Base-by-base conservation (phyloP, 129 eudicot genomes). In the Flaveria brownii region DNA sequence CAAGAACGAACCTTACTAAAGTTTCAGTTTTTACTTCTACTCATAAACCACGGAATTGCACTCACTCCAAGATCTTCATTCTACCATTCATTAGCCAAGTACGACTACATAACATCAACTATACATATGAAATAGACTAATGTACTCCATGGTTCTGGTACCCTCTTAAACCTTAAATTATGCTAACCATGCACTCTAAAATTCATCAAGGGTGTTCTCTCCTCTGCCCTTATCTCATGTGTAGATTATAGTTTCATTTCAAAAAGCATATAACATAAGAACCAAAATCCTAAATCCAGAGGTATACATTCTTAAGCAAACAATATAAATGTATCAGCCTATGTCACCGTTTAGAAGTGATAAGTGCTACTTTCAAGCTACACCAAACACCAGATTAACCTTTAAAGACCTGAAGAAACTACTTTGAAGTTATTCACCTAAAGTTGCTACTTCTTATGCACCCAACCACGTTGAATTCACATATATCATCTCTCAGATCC, bases 71-170 rank as follows among this genome's bases (percentile, higher is more conserved):
- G n/a, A 60, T 4, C 41, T 60, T 60, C 67, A 25, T 60, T 60
- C 17, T 26, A 25, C 9, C 39, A 12, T 25, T 25, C 41, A 60
- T 60, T 23, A 60, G 17, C 39, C 26, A 14, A 23, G 45, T 45
- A 74, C 47, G 25, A 26, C 71, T 75, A 75, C n/a, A 62, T 2
- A 43, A 43, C 70, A 75, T 46, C 79, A 75, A 45, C 36, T 45
- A 61, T 45, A 18, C 33, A 75, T 39, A 13, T 61, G 18, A 25
- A 59, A 59, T 57, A 20, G 33, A 20, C 30, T 23, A 57, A 3
- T 25, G 20, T 62, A 15, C 68, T 26, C 43, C 68, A 25, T 43
- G 28, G 15, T 9, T 72, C 66, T 17, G 33, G 14, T 63, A 47
- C n/a, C 28, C 20, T 47, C 51, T 63, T 75, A 62, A 45, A 49